Evolutionary conservation across 73 alveolate genomes (phyloP), one percentile per base, ranked within the genome.

Genomic region (Durusdinium trenchii): DNA sequence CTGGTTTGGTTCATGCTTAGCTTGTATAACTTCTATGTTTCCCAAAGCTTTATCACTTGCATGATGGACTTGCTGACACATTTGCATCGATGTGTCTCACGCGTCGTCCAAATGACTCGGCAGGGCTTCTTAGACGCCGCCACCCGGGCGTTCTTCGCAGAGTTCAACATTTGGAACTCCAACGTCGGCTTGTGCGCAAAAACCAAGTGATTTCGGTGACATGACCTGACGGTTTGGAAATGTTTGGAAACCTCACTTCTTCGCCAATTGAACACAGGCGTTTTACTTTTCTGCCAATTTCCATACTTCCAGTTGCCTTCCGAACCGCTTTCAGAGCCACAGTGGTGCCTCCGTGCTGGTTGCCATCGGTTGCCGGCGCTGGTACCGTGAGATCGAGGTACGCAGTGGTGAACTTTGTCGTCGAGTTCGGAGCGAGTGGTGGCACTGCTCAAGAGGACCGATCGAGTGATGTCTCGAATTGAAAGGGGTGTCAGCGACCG

Each of bases 371-470:
- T n/a, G n/a, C n/a, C n/a, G n/a, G n/a, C n/a, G n/a, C n/a, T n/a
- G n/a, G n/a, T n/a, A n/a, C n/a, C n/a, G n/a, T n/a, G n/a, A n/a
- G n/a, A n/a, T n/a, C 51, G 45, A 91, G 97, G 97, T 91, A 91
- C 36, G 97, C 97, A 3, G 97, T 91, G 4, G 97, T 91, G 75
- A 67, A 75, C 57, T 91, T 91, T 43, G 97, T 54, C 35, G 97
- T 91, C n/a, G 97, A 91, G 97, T 91, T 91, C 64, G 97, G 97
- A 10, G 97, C 97, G 7, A 91, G 97, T 43, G 97, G 97, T 36
- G 97, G 97, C 10, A 91, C 97, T 6, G 86, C 97, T 0, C 97
- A 91, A 36, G 89, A 91, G 97, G 97, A 20, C n/a, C 35, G 32
- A 23, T 32, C 73, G 73, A 60, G 30, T 23, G 73, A 32, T 23